These are phyloP conservation scores for Yarrowia alimentaria DNA, from an alignment of 805 yeast genomes.

Conservation along the genomic window DNA sequence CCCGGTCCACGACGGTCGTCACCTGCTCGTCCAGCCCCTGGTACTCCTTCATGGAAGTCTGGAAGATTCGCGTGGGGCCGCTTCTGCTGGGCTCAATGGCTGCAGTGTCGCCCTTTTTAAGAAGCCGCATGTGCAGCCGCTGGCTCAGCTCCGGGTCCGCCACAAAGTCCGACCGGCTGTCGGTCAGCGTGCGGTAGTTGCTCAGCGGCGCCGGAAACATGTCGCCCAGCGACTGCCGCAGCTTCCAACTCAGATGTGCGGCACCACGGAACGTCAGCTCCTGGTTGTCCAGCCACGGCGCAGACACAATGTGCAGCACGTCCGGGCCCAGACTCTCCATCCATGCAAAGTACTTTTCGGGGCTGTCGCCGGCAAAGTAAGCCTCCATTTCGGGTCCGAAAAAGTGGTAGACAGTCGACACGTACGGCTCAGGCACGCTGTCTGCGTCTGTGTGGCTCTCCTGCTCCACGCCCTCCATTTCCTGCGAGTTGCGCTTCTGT, in stretches of 20 bases:
- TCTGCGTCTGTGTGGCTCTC: background rate
- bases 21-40: background rate
- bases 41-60: background rate
- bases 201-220: constrained; percentile 32
- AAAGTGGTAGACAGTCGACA: constrained; percentile 60
- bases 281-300: constrained; percentile 61
- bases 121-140: background rate
- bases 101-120: background rate
- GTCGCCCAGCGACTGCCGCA: constrained; percentile 37
- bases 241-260: constrained; percentile 40
- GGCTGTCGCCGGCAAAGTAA: constrained; percentile 29
- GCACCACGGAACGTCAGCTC: constrained; percentile 57
- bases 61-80: background rate
- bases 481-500: constrained; percentile 1
- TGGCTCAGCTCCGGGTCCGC: background rate
- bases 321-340: constrained; percentile 49
- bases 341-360: constrained; percentile 47
- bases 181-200: constrained; percentile 1
- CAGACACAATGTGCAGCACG: constrained; percentile 66
- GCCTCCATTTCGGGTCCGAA: constrained; percentile 63
- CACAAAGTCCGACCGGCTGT: background rate
- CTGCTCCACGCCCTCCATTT: background rate
- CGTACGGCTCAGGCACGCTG: background rate
- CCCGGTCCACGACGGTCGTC: background rate
- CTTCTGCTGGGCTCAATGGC: background rate